Percentiles rank a stretch among this genome's conserved stretches.
Conservation (phyloP, 768 basidiomycete species). For the Lentinula raphanica region DNA sequence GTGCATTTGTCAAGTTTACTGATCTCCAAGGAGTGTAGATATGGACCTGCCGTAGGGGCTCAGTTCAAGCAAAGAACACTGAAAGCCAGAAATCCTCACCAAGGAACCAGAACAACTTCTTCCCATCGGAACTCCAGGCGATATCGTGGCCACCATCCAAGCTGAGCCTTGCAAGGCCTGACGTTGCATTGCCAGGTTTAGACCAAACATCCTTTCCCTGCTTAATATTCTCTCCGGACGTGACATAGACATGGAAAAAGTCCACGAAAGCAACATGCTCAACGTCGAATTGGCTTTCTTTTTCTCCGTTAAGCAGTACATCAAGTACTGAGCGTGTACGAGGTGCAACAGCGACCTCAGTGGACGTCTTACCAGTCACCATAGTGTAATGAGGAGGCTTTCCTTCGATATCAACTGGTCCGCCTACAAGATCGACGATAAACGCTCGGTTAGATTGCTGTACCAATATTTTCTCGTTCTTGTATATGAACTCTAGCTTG, state of each 20-base stretch:
- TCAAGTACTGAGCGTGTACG: background rate
- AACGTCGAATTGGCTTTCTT: conserved; percentile 18
- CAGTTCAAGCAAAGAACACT: background rate
- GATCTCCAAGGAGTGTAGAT: conserved; percentile 57
- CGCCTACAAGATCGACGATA: conserved; percentile 43
- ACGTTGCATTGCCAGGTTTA: conserved; percentile 62
- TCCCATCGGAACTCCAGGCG: conserved; percentile 59
- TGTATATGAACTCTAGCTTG: conserved; percentile 54
- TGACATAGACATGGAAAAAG: conserved; percentile 62
- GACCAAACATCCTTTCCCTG: conserved; percentile 54
- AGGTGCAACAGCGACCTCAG: conserved; percentile 47
- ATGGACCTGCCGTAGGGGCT: conserved; percentile 50
- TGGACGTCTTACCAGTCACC: conserved; percentile 52
- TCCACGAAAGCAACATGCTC: conserved; percentile 60
- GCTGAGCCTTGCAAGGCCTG: conserved; percentile 56
- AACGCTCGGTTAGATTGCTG: conserved; percentile 50
- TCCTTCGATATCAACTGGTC: conserved; percentile 41
- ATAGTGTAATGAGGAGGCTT: conserved; percentile 40
- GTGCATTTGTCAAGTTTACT: conserved; percentile 46
- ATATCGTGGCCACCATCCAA: conserved; percentile 72
- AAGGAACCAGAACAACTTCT: conserved; percentile 67
- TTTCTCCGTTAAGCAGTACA: background rate
- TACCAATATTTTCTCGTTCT: conserved; percentile 49
- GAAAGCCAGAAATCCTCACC: conserved; percentile 33
- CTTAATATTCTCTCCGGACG: conserved; percentile 34